Percentiles rank a stretch among this genome's conserved stretches.
phyloP scores from a whole-genome alignment of 2,329 filamentous ascomycete species.

The Colletotrichum simmondsii region DNA sequence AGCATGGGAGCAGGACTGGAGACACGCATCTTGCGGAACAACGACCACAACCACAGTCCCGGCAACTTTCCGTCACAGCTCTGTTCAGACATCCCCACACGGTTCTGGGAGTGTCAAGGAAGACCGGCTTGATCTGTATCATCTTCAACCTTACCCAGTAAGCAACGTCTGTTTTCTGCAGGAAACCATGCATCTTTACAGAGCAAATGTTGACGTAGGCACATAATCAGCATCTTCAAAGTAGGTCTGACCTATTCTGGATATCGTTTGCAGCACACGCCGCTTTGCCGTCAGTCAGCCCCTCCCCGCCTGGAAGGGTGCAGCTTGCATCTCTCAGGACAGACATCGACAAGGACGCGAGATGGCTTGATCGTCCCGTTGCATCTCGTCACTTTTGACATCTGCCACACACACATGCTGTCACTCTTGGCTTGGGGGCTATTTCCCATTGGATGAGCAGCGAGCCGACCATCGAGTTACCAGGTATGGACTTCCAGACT shows the following conservation, averaged over 20 bases:
- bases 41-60: neutral
- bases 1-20: neutral
- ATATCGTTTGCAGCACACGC: conserved; percentile 23
- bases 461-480: neutral
- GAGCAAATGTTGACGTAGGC: too few relatives aligned
- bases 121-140: neutral
- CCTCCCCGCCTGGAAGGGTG: neutral
- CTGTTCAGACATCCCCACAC: neutral
- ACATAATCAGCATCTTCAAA: neutral
- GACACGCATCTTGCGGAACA: neutral
- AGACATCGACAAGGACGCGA: neutral
- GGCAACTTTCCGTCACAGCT: neutral
- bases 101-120: neutral
- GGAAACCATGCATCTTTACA: neutral
- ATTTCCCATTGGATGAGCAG: neutral
- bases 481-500: neutral
- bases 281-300: neutral
- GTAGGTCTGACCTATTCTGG: neutral
- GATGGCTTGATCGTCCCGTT: neutral
- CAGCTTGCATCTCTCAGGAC: neutral
- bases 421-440: neutral
- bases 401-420: neutral
- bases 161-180: conserved; percentile 7
- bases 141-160: neutral
- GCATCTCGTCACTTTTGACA: conserved; percentile 6